Conservation (phyloP, 2,329 filamentous ascomycete genomes). For the Colletotrichum nymphaeae region DNA sequence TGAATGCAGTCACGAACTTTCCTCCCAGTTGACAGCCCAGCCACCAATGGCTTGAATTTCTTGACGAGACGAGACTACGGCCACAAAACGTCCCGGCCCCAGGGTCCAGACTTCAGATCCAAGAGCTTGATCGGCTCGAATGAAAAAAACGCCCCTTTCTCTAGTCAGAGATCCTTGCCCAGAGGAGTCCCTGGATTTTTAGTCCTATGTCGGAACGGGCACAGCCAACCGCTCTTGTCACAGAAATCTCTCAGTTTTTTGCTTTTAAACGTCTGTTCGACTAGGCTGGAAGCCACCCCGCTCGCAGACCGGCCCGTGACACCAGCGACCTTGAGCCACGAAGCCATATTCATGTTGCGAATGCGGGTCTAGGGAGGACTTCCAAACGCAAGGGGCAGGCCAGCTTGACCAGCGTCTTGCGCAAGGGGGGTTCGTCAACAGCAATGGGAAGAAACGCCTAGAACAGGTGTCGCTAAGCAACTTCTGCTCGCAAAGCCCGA, state of each 20-base stretch:
- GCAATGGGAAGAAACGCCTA: background rate
- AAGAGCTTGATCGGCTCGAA: conserved; percentile 2
- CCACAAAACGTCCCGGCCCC: conserved; percentile 10
- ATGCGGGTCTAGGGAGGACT: background rate
- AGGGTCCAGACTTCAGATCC: conserved; percentile 25
- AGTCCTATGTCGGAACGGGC: background rate
- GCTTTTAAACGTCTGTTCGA: conserved; percentile 5
- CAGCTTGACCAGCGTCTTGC: conserved; percentile 5
- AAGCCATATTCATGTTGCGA: background rate
- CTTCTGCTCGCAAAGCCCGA: background rate
- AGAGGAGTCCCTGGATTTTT: background rate
- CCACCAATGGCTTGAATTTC: conserved; percentile 20
- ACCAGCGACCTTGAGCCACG: conserved; percentile 5
- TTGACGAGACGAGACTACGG: conserved; percentile 8
- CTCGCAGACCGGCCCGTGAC: background rate
- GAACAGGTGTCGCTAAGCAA: background rate
- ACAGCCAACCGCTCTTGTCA: conserved; percentile 3
- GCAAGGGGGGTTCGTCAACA: background rate
- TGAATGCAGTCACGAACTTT: conserved; percentile 19
- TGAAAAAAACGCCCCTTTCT: background rate
- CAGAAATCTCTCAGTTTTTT: background rate
- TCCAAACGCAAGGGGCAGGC: conserved; percentile 7
- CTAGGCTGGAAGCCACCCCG: background rate
- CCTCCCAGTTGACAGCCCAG: conserved; percentile 3
- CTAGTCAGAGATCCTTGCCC: conserved; percentile 6